phyloP scores from a whole-genome alignment of 805 yeast species.

The Zygoascus bituminiphila region DNA sequence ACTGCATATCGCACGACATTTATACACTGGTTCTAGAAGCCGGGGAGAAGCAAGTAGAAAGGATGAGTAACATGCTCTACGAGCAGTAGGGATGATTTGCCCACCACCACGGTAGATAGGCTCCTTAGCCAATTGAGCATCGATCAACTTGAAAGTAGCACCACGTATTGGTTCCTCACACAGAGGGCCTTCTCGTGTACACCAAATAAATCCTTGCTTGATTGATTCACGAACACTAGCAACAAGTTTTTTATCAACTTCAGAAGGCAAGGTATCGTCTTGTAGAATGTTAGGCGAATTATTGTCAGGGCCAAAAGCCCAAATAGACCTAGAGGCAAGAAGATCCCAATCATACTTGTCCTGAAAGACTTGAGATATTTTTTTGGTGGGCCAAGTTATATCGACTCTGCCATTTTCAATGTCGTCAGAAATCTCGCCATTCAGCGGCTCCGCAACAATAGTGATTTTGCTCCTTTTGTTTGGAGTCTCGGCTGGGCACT shows the following conservation, averaged over 20 bases:
- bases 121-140: slow-evolving; percentile 43
- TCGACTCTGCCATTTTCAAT: slow-evolving; percentile 41
- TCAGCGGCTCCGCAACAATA: slow-evolving; percentile 68
- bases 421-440: slow-evolving; percentile 44
- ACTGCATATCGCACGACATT: slow-evolving; percentile 50
- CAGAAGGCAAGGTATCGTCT: slow-evolving; percentile 71
- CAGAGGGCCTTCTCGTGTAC: slow-evolving; percentile 80
- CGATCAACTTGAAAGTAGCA: slow-evolving; percentile 63
- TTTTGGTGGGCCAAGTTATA: slow-evolving; percentile 31
- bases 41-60: slow-evolving; percentile 69
- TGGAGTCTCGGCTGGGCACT: slow-evolving; percentile 52
- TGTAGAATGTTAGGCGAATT: slow-evolving; percentile 42
- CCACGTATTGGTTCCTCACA: slow-evolving; percentile 74
- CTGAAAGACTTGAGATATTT: slow-evolving; percentile 47
- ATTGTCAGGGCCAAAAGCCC: slow-evolving; percentile 64
- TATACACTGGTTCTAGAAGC: slow-evolving; percentile 73
- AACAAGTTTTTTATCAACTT: slow-evolving; percentile 50
- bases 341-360: slow-evolving; percentile 71
- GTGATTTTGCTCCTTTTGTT: slow-evolving; percentile 52
- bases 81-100: slow-evolving; percentile 71
- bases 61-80: slow-evolving; percentile 80
- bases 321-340: slow-evolving; percentile 68
- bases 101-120: slow-evolving; percentile 46
- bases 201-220: slow-evolving; percentile 77
- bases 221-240: slow-evolving; percentile 44